phyloP scores from a whole-genome alignment of 345 rosid genomes.

The Salix viminalis region DNA sequence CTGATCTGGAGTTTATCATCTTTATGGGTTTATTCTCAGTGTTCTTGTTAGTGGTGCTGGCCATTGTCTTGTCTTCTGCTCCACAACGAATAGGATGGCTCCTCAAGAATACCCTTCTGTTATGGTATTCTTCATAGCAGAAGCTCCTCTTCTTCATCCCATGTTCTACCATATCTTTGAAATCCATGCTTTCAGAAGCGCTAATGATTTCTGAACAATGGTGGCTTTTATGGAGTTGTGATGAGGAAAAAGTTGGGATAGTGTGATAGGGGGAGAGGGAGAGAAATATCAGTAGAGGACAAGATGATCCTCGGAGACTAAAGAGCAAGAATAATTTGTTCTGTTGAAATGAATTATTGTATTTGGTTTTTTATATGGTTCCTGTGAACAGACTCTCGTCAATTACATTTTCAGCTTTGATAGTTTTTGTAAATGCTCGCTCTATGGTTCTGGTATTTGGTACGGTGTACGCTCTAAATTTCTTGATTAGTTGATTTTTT shows the following conservation, averaged over 20 bases:
- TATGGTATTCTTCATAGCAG: conserved; percentile 36
- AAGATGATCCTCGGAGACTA: conserved; percentile 1
- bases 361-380: conserved; percentile 18
- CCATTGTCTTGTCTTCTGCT: conserved; percentile 16
- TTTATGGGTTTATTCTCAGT: conserved; percentile 28
- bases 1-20: conserved; percentile 29
- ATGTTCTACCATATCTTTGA: conserved; percentile 17
- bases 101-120: conserved; percentile 40
- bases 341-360: conserved; percentile 4
- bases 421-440: background rate
- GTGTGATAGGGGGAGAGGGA: background rate
- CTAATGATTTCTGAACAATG: background rate
- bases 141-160: conserved; percentile 34
- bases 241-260: background rate
- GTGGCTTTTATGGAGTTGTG: background rate
- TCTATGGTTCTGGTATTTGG: background rate
- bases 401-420: background rate
- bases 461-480: background rate
- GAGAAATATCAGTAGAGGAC: background rate
- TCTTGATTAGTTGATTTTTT: background rate
- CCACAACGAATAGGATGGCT: conserved; percentile 51
- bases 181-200: background rate
- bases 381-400: background rate
- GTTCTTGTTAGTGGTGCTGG: conserved; percentile 1
- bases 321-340: conserved; percentile 8